Conservation (phyloP, 345 rosid genomes). For the Eucalyptus guilfoylei region DNA sequence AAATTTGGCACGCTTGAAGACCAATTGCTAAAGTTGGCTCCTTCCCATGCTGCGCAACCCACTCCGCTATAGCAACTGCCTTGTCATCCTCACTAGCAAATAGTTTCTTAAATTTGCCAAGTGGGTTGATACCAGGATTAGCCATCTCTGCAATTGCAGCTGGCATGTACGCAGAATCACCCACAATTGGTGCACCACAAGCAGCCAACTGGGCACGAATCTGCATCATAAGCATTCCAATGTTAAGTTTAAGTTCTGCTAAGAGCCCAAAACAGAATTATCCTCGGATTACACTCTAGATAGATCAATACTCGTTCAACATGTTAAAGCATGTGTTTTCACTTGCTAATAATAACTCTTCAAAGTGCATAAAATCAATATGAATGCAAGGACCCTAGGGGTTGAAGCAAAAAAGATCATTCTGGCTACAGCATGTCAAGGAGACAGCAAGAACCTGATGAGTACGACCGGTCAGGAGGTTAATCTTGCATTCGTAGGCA, state of each 20-base stretch:
- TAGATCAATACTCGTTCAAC: background rate
- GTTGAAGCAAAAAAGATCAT: background rate
- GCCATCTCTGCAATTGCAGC: constrained; percentile 60
- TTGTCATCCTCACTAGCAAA: constrained; percentile 23
- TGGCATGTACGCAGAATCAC: constrained; percentile 91
- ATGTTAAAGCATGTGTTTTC: background rate
- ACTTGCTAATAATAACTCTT: background rate
- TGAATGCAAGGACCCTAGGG: background rate
- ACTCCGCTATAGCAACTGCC: constrained; percentile 44
- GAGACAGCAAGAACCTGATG: constrained; percentile 51
- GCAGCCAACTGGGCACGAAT: constrained; percentile 88
- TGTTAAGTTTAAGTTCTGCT: background rate
- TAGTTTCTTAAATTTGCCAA: constrained; percentile 34
- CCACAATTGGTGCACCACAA: constrained; percentile 77
- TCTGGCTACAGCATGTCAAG: background rate
- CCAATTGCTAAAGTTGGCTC: constrained; percentile 73
- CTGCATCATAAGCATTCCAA: constrained; percentile 19
- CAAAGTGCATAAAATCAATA: background rate
- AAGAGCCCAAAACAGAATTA: background rate
- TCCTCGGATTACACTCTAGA: background rate
- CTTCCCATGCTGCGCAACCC: constrained; percentile 66
- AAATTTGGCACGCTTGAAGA: constrained; percentile 86
- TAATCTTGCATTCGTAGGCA: constrained; percentile 82
- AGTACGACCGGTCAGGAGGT: constrained; percentile 89
- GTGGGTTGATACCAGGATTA: constrained; percentile 58